Evolutionary conservation across 2,329 filamentous ascomycete species (phyloP).

Genomic region (Botrytis hyacinthi): DNA sequence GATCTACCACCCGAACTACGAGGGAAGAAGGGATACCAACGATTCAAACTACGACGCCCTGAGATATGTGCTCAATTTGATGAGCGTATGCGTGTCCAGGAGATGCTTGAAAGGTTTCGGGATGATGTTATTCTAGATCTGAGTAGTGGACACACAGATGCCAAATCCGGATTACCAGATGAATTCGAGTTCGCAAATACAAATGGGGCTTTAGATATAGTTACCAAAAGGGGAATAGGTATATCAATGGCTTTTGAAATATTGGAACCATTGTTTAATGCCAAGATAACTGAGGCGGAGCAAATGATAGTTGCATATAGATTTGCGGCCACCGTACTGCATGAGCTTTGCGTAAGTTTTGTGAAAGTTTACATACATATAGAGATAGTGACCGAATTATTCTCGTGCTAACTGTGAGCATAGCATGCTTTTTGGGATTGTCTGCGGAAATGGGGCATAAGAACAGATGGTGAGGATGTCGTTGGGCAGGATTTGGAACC

Average conservation of each 20-base stretch:
- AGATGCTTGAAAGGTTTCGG: background rate
- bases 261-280: conserved; percentile 14
- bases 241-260: conserved; percentile 13
- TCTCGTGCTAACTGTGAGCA: background rate
- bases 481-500: background rate
- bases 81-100: background rate
- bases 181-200: conserved; percentile 1
- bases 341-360: conserved; percentile 14
- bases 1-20: background rate
- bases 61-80: background rate
- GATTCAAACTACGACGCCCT: conserved; percentile 1
- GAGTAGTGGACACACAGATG: conserved; percentile 4
- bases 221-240: background rate
- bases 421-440: conserved; percentile 17
- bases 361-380: background rate
- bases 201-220: background rate
- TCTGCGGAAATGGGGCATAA: background rate
- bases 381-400: background rate
- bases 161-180: conserved; percentile 2
- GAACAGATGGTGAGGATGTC: background rate
- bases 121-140: conserved; percentile 1
- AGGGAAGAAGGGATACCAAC: background rate
- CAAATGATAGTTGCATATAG: background rate
- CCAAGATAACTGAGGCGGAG: conserved; percentile 8
- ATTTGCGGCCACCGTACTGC: background rate